Evolutionary conservation across 208 protist species (phyloP).

Genomic region (Acanthamoeba sp.): DNA sequence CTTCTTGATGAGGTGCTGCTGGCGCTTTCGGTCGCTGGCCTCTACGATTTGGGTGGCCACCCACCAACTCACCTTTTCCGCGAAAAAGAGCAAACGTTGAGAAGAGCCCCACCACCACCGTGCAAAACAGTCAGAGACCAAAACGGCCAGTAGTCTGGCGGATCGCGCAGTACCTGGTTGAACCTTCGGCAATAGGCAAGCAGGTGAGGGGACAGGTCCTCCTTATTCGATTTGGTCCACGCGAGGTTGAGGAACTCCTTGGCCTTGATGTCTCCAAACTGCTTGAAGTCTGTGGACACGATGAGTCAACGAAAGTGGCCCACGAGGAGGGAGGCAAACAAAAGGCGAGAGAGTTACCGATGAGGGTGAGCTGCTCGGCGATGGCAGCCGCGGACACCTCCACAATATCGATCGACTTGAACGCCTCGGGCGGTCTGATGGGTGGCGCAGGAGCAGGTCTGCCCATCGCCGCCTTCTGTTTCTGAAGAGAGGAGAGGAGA

Average conservation of each 20-base stretch:
- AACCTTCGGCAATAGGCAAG: slow-evolving; percentile 52
- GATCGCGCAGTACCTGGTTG: slow-evolving; percentile 72
- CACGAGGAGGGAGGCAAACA: too few species aligned
- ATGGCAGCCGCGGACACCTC: slow-evolving; percentile 37
- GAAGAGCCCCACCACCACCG: not conserved
- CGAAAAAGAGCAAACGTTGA: not conserved
- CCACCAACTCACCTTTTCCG: slow-evolving; percentile 57
- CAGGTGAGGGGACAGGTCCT: slow-evolving; percentile 36
- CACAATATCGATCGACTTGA: slow-evolving; percentile 14
- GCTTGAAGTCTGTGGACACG: slow-evolving; percentile 46
- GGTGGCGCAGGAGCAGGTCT: not conserved
- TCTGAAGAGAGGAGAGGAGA: not conserved
- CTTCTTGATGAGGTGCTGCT: slow-evolving; percentile 42
- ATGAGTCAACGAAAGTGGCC: too few species aligned
- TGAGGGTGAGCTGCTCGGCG: slow-evolving; percentile 46
- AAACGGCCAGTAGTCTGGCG: too few species aligned
- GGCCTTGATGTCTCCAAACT: slow-evolving; percentile 41
- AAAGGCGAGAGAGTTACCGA: not conserved
- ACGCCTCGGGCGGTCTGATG: not conserved
- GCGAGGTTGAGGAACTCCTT: slow-evolving; percentile 56
- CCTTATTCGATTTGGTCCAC: slow-evolving; percentile 67
- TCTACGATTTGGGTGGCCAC: slow-evolving; percentile 70
- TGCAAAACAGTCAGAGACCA: not conserved
- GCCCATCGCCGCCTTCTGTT: not conserved
- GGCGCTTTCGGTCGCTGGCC: slow-evolving; percentile 12